Evolutionary conservation across 768 basidiomycete species (phyloP).

Genomic region (Rhizopogon roseolus): DNA sequence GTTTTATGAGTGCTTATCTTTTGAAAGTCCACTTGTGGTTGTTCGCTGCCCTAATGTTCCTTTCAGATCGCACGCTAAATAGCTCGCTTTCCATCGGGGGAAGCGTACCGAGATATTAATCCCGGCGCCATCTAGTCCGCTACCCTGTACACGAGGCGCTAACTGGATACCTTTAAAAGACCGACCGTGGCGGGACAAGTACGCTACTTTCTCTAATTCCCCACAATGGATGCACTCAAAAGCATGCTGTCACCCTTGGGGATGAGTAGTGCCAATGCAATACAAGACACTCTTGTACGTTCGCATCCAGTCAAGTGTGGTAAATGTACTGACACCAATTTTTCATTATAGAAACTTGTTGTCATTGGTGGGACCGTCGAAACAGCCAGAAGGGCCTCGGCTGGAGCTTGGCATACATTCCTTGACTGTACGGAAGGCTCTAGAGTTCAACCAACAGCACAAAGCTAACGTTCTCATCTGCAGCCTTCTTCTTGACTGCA

Average conservation of each 20-base stretch:
- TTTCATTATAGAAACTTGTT: conserved; percentile 64
- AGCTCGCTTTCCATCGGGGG: conserved; percentile 19
- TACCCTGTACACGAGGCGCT: conserved; percentile 32
- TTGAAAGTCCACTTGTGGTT: conserved; percentile 14
- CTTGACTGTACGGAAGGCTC: conserved; percentile 57
- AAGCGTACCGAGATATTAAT: conserved; percentile 27
- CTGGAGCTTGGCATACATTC: conserved; percentile 87
- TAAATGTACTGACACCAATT: conserved; percentile 1
- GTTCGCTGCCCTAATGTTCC: conserved; percentile 7
- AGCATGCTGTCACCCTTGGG: conserved; percentile 67
- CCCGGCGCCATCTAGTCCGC: conserved; percentile 17
- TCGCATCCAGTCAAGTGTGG: not conserved
- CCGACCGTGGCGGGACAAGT: conserved; percentile 28
- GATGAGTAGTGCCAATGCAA: conserved; percentile 53
- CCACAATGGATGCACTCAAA: conserved; percentile 64
- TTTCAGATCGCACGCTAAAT: conserved; percentile 16
- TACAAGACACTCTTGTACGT: conserved; percentile 76
- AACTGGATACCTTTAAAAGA: conserved; percentile 28
- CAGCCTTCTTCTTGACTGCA: conserved; percentile 84
- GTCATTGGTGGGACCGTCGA: conserved; percentile 89
- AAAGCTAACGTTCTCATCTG: conserved; percentile 18
- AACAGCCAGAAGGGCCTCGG: conserved; percentile 73
- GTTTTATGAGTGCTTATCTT: conserved; percentile 2
- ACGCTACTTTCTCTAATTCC: conserved; percentile 18
- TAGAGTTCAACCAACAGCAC: conserved; percentile 1